phyloP scores from a whole-genome alignment of 306 rosid genomes.

The Vigna trinervia region DNA sequence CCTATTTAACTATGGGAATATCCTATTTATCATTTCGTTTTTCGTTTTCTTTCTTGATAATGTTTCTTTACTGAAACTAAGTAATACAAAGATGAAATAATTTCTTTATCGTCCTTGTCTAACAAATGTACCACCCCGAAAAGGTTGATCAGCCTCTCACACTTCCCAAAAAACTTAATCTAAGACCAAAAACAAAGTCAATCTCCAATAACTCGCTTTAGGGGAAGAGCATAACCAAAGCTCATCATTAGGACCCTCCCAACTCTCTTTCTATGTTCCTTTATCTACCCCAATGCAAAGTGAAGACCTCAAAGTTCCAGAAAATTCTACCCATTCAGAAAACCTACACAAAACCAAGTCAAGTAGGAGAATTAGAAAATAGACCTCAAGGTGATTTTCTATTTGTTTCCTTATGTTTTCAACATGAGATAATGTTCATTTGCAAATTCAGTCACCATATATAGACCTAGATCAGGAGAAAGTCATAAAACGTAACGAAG shows the following conservation, averaged over 20 bases:
- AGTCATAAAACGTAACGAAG: background rate
- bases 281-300: background rate
- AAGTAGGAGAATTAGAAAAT: background rate
- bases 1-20: background rate
- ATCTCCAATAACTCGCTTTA: background rate
- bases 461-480: background rate
- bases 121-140: background rate
- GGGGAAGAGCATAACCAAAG: background rate
- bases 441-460: background rate
- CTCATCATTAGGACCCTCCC: background rate
- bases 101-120: background rate
- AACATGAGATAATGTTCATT: background rate
- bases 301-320: no score
- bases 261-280: background rate
- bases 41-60: background rate
- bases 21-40: background rate
- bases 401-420: background rate
- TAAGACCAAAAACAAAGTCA: background rate
- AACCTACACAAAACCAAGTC: background rate
- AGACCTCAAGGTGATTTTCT: background rate
- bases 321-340: no score
- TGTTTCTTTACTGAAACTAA: background rate
- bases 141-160: background rate
- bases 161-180: background rate
- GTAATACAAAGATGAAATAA: background rate